phyloP scores from a whole-genome alignment of 768 basidiomycete species.

The Phylloporus sp. region DNA sequence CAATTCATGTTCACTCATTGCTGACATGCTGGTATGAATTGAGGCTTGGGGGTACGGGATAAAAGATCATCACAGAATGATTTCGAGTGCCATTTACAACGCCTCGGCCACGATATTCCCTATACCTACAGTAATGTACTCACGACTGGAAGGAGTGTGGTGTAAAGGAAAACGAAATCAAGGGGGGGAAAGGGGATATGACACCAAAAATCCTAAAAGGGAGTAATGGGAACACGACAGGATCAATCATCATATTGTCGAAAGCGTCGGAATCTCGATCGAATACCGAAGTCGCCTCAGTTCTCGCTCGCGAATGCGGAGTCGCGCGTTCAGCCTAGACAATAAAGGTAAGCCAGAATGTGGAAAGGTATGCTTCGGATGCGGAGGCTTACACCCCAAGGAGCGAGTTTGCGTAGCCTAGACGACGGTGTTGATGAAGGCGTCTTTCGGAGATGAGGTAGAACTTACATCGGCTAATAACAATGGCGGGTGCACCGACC shows the following conservation, averaged over 20 bases:
- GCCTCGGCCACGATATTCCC: too few species aligned
- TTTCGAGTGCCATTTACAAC: too few species aligned
- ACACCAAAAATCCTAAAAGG: not conserved
- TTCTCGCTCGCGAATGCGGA: constrained; percentile 9
- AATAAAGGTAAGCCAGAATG: not conserved
- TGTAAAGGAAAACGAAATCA: not conserved
- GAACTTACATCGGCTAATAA: constrained; percentile 11
- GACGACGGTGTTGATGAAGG: too few species aligned
- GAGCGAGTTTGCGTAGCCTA: constrained; percentile 14
- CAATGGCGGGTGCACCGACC: constrained; percentile 5
- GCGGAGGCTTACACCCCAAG: constrained; percentile 6
- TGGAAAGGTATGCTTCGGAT: not conserved
- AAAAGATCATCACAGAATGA: too few species aligned
- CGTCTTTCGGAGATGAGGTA: not conserved
- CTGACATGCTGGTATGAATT: not conserved
- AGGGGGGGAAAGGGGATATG: not conserved
- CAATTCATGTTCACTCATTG: not conserved
- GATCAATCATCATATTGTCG: not conserved
- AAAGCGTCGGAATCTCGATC: constrained; percentile 6
- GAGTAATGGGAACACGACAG: not conserved
- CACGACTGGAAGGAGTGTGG: not conserved
- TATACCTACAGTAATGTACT: not conserved
- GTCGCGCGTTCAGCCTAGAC: constrained; percentile 8
- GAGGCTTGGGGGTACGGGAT: too few species aligned
- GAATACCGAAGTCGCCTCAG: not conserved